phyloP scores from a whole-genome alignment of 352 stramenopile genomes.

The Elongisporangium anandrum region DNA sequence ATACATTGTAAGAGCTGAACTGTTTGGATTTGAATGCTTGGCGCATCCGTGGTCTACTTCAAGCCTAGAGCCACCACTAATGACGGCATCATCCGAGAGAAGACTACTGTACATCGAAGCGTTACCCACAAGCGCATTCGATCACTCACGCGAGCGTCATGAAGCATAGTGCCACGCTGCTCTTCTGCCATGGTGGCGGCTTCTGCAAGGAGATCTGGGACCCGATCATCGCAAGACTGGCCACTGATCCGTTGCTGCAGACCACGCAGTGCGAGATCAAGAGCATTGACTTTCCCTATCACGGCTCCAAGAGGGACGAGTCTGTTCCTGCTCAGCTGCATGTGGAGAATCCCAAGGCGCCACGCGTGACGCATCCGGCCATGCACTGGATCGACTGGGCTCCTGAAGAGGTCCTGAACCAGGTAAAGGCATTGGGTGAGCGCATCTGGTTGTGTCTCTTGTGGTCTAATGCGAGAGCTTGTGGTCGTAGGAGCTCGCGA shows the following conservation, averaged over 20 bases:
- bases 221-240: constrained; percentile 32
- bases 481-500: constrained; percentile 13
- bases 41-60: too few species aligned
- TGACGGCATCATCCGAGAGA: too few species aligned
- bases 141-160: constrained; percentile 4
- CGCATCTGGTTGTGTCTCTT: constrained; percentile 2
- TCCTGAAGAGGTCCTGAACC: constrained; percentile 16
- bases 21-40: too few species aligned
- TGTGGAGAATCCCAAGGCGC: constrained; percentile 15
- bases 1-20: too few species aligned
- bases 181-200: constrained; percentile 41
- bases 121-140: too few species aligned
- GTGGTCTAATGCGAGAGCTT: not conserved
- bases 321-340: constrained; percentile 19
- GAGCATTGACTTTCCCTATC: constrained; percentile 45
- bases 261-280: constrained; percentile 10
- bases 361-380: constrained; percentile 29
- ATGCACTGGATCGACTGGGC: constrained; percentile 15
- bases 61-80: too few species aligned
- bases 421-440: constrained; percentile 13
- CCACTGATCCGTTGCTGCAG: constrained; percentile 23
- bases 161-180: constrained; percentile 21
- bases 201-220: constrained; percentile 52
- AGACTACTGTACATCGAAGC: not conserved
- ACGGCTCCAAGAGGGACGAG: constrained; percentile 38